phyloP scores from a whole-genome alignment of 495 filamentous ascomycete species.

The Tuber aestivum region DNA sequence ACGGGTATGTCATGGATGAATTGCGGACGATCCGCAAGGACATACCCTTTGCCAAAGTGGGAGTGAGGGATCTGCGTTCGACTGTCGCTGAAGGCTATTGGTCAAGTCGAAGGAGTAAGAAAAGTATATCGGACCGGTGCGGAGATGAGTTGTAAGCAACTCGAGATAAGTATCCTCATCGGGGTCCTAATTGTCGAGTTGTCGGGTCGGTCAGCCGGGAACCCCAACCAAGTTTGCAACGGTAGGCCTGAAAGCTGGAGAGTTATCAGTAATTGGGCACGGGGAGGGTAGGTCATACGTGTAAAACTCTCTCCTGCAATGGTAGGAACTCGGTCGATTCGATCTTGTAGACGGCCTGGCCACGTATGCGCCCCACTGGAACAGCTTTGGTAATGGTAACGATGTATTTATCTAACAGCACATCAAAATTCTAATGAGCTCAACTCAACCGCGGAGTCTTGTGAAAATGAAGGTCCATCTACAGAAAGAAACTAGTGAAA shows the following conservation, averaged over 20 bases:
- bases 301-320: constrained; percentile 81
- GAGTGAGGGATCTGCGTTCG: constrained; percentile 57
- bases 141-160: constrained; percentile 69
- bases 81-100: constrained; percentile 88
- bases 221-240: not conserved
- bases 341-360: constrained; percentile 90
- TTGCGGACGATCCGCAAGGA: not conserved
- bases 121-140: constrained; percentile 89
- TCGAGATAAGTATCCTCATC: constrained; percentile 88
- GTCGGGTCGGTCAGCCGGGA: not conserved
- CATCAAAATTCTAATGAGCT: constrained; percentile 8
- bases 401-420: constrained; percentile 77
- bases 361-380: constrained; percentile 81
- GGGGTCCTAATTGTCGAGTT: constrained; percentile 50
- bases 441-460: not conserved
- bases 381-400: constrained; percentile 92
- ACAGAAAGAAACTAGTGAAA: constrained; percentile 2
- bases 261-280: not conserved
- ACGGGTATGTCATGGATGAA: constrained; percentile 3
- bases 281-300: constrained; percentile 37
- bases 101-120: constrained; percentile 94
- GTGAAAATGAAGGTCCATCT: not conserved
- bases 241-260: not conserved
- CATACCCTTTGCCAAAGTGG: constrained; percentile 72
- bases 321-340: constrained; percentile 88